Conservation (phyloP, 1,284 basidiomycete genomes). For the Thecaphora thlaspeos region DNA sequence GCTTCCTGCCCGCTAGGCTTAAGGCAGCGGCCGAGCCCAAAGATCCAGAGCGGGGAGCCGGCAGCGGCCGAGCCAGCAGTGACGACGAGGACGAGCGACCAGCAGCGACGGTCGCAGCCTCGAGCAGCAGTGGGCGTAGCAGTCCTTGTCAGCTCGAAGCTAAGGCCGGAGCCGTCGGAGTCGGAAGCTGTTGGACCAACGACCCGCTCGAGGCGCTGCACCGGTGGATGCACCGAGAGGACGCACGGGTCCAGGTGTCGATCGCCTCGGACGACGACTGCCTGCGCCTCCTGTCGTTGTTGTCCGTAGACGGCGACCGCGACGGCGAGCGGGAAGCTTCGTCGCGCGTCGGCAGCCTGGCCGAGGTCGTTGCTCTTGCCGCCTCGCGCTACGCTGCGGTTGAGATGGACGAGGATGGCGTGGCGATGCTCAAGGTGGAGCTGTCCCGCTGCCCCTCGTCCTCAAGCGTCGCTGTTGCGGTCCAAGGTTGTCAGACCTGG, state of each 20-base stretch:
- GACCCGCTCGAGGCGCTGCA: slow-evolving; percentile 29
- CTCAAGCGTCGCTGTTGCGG: too few species aligned
- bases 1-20: slow-evolving; percentile 19
- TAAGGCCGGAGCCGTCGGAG: too few species aligned
- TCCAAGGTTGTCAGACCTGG: too few species aligned
- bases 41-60: slow-evolving; percentile 9
- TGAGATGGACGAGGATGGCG: too few species aligned
- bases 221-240: slow-evolving; percentile 22
- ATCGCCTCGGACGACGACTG: slow-evolving; percentile 37
- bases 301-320: too few species aligned
- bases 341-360: too few species aligned
- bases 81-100: background rate
- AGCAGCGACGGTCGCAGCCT: too few species aligned
- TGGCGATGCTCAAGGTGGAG: too few species aligned
- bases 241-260: slow-evolving; percentile 13
- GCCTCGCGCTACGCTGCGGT: too few species aligned
- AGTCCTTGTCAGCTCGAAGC: background rate
- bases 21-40: slow-evolving; percentile 30
- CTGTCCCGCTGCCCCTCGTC: too few species aligned
- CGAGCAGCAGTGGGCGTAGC: background rate
- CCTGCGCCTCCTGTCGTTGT: slow-evolving; percentile 9
- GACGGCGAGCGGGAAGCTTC: too few species aligned
- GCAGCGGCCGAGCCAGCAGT: background rate
- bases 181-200: slow-evolving; percentile 10
- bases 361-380: too few species aligned